Evolutionary conservation across 164 flowering plant genomes (phyloP).

Genomic region (Kalanchoe fedtschenkoi): DNA sequence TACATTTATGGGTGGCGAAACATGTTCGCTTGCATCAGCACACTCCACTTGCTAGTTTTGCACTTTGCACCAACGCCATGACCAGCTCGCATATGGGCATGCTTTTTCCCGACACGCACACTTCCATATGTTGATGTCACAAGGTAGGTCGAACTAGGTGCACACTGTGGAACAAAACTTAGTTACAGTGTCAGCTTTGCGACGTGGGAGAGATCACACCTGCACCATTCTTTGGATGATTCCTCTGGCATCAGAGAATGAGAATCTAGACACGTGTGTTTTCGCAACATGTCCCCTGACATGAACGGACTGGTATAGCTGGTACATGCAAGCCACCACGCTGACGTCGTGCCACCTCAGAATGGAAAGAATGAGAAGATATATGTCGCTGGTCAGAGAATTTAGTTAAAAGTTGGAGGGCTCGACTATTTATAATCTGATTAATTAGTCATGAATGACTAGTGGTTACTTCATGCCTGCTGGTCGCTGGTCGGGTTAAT

Average conservation of each 20-base stretch:
- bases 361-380: neutral
- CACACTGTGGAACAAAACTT: conserved; percentile 1
- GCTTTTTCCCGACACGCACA: neutral
- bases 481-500: no score
- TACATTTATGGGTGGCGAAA: no score
- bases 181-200: conserved; percentile 1
- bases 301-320: neutral
- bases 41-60: no score
- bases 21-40: neutral
- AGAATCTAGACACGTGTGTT: conserved; percentile 1
- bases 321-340: neutral
- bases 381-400: neutral
- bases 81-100: neutral
- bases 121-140: neutral
- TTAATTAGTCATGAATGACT: no score
- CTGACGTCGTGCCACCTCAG: neutral
- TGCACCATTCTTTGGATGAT: conserved; percentile 1
- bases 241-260: neutral
- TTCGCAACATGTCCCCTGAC: neutral
- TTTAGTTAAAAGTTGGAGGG: neutral
- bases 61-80: no score
- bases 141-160: neutral
- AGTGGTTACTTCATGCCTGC: no score
- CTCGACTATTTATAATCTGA: no score
- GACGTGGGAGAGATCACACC: neutral